Evolutionary conservation across 2,329 filamentous ascomycete species (phyloP), one percentile per base, ranked within the genome.

Genomic region (Gremmenia infestans): DNA sequence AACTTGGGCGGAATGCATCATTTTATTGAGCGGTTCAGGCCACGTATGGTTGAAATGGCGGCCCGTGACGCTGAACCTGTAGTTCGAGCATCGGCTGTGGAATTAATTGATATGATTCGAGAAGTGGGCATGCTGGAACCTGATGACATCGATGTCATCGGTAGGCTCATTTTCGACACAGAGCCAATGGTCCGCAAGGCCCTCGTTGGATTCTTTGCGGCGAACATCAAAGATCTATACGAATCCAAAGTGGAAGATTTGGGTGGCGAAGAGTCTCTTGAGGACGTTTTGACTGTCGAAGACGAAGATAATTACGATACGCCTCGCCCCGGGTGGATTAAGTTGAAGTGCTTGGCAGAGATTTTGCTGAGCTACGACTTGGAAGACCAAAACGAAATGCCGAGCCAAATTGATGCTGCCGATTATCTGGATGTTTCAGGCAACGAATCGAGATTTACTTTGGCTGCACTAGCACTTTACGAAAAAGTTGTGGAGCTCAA

Each of bases 11-110:
- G 82, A 1, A 77, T 99, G 52, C 88, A 91, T 55, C 89, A 91
- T 57, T 99, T 97, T 67, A 96, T 95, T 37, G 94, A 97, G 70
- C 82, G 91, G 48, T 99, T 97, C 72, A 82, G 92, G 49, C 79
- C 86, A 5, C 85, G 94, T 28, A 78, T 99, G 40, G 87, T 97
- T 25, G 94, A 99, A 73, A 97, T 99, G 77, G 92, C 92, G 0
- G 90, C 88, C 6, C 83, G 85, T 59, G 94, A 99, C 71, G 82
- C 87, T 0, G 94, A 99, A 64, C 76, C 88, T 14, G 81, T 80
- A 52, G 91, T 97, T 32, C 86, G 94, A 37, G 87, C 91, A 7
- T 81, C 85, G 6, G 87, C 90, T 8, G 88, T 99, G 48, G 83
- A 89, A 52, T 81, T 96, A 42, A 83, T 97, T 17, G 89, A 96